phyloP scores from a whole-genome alignment of 1,284 basidiomycete genomes.

The Paramarasmius palmivorus region DNA sequence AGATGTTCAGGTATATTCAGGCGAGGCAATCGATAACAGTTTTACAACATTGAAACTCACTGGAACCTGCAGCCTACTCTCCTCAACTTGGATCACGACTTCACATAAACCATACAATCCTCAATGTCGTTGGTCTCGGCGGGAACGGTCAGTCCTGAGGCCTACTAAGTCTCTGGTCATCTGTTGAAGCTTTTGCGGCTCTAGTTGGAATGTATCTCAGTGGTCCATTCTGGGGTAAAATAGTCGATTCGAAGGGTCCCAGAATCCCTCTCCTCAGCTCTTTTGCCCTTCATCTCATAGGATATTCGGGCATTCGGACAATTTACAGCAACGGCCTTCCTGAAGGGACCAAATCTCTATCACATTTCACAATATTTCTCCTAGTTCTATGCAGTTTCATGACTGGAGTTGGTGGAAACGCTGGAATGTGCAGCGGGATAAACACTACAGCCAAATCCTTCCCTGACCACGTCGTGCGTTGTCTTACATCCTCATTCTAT shows the following conservation, averaged over 20 bases:
- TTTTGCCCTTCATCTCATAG: conserved; percentile 50
- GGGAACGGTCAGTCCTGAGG: conserved; percentile 49
- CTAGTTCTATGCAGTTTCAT: conserved; percentile 54
- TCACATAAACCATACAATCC: conserved; percentile 63
- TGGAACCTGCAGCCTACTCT: conserved; percentile 54
- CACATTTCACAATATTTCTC: conserved; percentile 32
- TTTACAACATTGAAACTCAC: conserved; percentile 3
- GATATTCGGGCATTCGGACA: conserved; percentile 65
- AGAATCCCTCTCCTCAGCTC: conserved; percentile 44
- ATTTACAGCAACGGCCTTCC: conserved; percentile 58
- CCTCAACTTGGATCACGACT: conserved; percentile 70
- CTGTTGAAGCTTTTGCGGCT: background rate
- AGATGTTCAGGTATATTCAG: conserved; percentile 39
- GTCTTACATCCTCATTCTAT: background rate
- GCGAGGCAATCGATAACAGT: conserved; percentile 27
- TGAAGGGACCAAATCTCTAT: conserved; percentile 21
- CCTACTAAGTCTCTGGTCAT: background rate
- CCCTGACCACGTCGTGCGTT: conserved; percentile 47
- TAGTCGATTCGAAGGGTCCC: conserved; percentile 66
- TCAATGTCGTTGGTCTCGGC: conserved; percentile 66
- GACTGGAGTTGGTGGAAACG: conserved; percentile 65
- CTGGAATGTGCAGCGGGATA: conserved; percentile 52
- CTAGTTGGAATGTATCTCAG: conserved; percentile 56
- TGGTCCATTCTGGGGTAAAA: conserved; percentile 62
- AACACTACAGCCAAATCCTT: conserved; percentile 73